These are phyloP conservation scores for Blastobotrys attinorum DNA, from an alignment of 805 yeast genomes.

Conservation along the genomic window DNA sequence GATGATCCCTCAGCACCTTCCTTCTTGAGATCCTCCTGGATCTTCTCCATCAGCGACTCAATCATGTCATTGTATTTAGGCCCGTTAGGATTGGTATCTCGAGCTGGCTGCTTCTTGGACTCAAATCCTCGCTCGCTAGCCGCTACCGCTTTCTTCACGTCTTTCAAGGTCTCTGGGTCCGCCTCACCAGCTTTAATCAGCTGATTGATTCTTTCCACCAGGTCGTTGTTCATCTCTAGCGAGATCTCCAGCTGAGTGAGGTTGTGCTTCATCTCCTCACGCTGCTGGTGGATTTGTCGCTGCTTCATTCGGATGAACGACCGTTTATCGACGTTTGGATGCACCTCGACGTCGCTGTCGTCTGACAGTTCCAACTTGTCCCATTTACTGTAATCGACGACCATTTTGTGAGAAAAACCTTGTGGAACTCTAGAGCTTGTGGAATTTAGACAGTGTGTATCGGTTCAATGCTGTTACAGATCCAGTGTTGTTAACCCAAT, in stretches of 20 bases:
- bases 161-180: conserved; percentile 18
- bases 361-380: conserved; percentile 93
- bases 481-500: too few species aligned
- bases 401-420: too few species aligned
- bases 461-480: too few species aligned
- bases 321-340: conserved; percentile 91
- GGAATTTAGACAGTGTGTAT: too few species aligned
- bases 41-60: conserved; percentile 76
- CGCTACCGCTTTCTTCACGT: conserved; percentile 19
- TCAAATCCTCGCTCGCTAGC: conserved; percentile 18
- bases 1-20: conserved; percentile 38
- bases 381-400: conserved; percentile 95
- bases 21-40: conserved; percentile 51
- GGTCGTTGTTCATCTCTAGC: conserved; percentile 67
- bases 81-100: conserved; percentile 19
- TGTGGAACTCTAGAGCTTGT: too few species aligned
- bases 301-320: conserved; percentile 96
- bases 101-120: conserved; percentile 21
- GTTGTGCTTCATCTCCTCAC: conserved; percentile 71
- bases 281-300: conserved; percentile 90
- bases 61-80: conserved; percentile 83
- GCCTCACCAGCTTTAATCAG: conserved; percentile 40
- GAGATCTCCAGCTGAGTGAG: conserved; percentile 70
- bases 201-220: conserved; percentile 65
- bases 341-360: conserved; percentile 95